Evolutionary conservation across 176 grass and related monocot genomes (phyloP).

Genomic region (Avena eriantha): DNA sequence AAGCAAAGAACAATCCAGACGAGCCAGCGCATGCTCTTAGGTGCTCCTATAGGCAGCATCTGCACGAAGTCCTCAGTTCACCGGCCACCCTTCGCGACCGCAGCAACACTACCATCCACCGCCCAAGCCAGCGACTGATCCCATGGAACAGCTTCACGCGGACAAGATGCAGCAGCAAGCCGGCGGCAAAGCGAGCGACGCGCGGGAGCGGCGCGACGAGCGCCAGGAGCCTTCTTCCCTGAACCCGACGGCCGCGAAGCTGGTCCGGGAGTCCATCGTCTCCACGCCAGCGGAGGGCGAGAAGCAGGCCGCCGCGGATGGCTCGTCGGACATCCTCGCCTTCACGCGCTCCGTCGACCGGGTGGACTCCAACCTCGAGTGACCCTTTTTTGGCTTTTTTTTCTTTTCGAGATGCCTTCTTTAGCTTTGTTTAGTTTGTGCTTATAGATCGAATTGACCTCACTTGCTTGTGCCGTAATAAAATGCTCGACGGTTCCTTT

Average conservation of each 20-base stretch:
- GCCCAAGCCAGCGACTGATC: background rate
- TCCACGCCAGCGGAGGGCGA: conserved; percentile 33
- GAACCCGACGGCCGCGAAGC: conserved; percentile 57
- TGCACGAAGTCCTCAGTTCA: background rate
- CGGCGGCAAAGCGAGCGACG: background rate
- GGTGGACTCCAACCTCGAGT: conserved; percentile 63
- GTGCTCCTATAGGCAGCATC: background rate
- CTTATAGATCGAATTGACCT: background rate
- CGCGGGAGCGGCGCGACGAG: background rate
- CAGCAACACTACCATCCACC: background rate
- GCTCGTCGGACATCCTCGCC: conserved; percentile 60
- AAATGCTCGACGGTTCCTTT: background rate
- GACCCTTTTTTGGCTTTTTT: background rate
- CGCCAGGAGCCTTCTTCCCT: conserved; percentile 39
- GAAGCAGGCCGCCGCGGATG: conserved; percentile 27
- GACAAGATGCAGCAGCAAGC: background rate
- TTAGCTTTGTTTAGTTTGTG: background rate
- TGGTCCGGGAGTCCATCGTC: conserved; percentile 53
- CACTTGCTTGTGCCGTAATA: too few relatives aligned
- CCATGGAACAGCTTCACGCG: conserved; percentile 4
- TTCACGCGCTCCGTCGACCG: conserved; percentile 53
- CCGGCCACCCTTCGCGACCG: background rate
- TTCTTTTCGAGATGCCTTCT: too few relatives aligned
- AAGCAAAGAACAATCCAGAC: conserved; percentile 11
- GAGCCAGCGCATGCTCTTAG: background rate